These are phyloP conservation scores for Tuber aestivum DNA, from an alignment of 495 filamentous ascomycete species.

Conservation along the genomic window DNA sequence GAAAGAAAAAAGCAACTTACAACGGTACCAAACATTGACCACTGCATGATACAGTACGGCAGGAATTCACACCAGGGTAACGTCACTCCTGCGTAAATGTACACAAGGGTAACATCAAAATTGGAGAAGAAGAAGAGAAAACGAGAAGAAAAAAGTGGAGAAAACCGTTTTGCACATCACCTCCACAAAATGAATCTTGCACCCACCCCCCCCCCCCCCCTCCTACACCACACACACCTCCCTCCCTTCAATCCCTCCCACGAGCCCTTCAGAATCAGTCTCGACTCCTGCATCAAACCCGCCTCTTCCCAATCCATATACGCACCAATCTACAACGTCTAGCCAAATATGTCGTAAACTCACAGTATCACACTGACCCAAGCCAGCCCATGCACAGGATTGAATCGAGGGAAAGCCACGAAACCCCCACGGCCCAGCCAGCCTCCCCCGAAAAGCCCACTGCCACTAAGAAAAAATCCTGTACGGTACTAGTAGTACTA, in stretches of 20 bases:
- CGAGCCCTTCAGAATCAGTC: neutral
- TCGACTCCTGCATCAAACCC: neutral
- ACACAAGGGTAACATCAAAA: neutral
- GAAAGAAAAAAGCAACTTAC: neutral
- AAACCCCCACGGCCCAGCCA: too few relatives aligned
- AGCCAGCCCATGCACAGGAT: neutral
- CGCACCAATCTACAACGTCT: neutral
- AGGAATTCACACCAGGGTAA: neutral
- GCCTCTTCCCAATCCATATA: neutral
- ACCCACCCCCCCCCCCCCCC: neutral
- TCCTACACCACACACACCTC: neutral
- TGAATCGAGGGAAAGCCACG: neutral
- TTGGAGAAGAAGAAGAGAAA: neutral
- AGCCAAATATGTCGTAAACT: neutral
- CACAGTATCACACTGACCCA: neutral
- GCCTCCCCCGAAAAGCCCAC: neutral
- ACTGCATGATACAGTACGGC: neutral
- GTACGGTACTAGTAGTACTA: too few relatives aligned
- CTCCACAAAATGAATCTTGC: neutral
- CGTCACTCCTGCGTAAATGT: neutral
- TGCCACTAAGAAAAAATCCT: neutral
- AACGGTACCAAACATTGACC: neutral
- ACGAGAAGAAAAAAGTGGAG: neutral
- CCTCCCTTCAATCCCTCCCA: neutral
- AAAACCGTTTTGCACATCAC: neutral